phyloP scores from a whole-genome alignment of 2,329 filamentous ascomycete genomes.

The Venturia asperata region DNA sequence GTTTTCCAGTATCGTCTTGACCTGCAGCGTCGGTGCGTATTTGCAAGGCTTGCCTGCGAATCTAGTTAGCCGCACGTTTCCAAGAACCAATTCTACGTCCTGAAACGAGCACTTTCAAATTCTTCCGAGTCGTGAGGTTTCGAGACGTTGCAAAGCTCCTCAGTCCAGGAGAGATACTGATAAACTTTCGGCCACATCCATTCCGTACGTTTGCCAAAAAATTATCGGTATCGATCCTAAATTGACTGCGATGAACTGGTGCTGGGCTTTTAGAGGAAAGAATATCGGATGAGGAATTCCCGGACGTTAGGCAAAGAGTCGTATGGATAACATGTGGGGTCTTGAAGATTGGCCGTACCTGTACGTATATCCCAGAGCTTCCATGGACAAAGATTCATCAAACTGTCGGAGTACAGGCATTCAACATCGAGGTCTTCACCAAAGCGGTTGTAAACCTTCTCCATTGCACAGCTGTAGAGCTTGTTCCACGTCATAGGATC shows the following conservation, averaged over 20 bases:
- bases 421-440: slow-evolving; percentile 56
- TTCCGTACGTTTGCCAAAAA: too few species aligned
- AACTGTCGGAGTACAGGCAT: slow-evolving; percentile 54
- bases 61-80: background rate
- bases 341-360: background rate
- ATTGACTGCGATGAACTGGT: too few species aligned
- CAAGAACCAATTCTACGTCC: background rate
- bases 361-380: slow-evolving; percentile 55
- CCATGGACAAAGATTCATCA: slow-evolving; percentile 62
- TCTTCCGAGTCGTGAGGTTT: too few species aligned
- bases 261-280: too few species aligned
- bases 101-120: background rate
- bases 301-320: background rate
- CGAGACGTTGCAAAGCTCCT: too few species aligned
- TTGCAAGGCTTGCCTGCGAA: slow-evolving; percentile 44
- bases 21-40: slow-evolving; percentile 51
- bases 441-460: slow-evolving; percentile 46
- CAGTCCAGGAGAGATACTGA: too few species aligned
- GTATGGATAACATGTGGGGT: background rate
- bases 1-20: slow-evolving; percentile 51
- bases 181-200: too few species aligned
- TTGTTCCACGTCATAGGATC: slow-evolving; percentile 51
- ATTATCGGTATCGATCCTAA: too few species aligned
- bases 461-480: slow-evolving; percentile 57
- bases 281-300: too few species aligned